Evolutionary conservation across 495 filamentous ascomycete genomes (phyloP).

Genomic region (Xanthoparmelia taractica): DNA sequence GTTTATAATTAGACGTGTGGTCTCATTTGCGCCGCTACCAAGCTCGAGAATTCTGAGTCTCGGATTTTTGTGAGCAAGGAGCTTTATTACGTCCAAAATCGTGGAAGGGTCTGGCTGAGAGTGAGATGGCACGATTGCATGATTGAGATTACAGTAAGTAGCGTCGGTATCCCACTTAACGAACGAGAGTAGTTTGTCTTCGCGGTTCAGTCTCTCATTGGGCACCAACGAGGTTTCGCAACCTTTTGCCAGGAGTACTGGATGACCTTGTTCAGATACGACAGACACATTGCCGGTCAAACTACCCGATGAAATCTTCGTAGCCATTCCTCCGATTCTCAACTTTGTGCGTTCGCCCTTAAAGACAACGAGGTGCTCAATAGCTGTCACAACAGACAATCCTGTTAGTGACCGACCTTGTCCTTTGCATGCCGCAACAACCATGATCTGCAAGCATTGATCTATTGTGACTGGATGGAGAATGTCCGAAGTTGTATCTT

Average conservation of each 20-base stretch:
- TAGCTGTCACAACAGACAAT: constrained; percentile 2
- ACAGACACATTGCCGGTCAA: neutral
- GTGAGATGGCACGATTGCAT: neutral
- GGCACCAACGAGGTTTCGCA: constrained; percentile 5
- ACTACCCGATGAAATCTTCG: neutral
- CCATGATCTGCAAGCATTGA: constrained; percentile 5
- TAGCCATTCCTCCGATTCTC: neutral
- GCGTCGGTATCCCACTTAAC: constrained; percentile 6
- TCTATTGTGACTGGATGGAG: constrained; percentile 9
- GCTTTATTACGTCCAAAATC: neutral
- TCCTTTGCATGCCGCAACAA: constrained; percentile 8
- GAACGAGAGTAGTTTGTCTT: neutral
- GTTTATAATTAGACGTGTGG: neutral
- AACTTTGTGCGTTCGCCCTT: neutral
- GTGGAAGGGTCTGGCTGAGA: neutral
- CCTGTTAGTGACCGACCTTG: neutral
- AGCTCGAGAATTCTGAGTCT: constrained; percentile 8
- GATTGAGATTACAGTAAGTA: neutral
- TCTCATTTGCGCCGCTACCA: neutral
- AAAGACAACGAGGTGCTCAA: constrained; percentile 9
- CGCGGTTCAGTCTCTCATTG: neutral
- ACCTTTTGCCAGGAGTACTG: neutral
- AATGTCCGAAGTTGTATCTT: neutral
- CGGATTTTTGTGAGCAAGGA: constrained; percentile 9
- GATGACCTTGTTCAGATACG: neutral